These are phyloP conservation scores for Rubia tinctorum DNA, from an alignment of 305 asterid species.

Conservation along the genomic window DNA sequence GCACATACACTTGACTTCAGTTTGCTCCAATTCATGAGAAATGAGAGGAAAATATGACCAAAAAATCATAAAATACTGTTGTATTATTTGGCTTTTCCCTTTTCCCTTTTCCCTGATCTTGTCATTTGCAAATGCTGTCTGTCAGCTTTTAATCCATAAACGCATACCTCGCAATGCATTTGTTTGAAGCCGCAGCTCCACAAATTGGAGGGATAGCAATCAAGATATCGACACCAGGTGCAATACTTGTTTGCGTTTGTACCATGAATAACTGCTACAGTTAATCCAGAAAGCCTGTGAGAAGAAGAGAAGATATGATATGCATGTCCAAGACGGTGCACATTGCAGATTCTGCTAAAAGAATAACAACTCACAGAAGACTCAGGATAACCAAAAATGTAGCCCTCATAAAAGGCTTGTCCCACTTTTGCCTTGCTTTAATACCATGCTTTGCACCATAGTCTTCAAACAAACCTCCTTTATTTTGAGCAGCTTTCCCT, in stretches of 20 bases:
- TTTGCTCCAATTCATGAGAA: neutral
- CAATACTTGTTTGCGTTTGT: slow-evolving; percentile 57
- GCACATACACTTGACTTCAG: neutral
- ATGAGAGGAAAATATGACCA: neutral
- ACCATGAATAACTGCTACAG: slow-evolving; percentile 44
- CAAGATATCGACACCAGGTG: slow-evolving; percentile 63
- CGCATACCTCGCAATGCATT: slow-evolving; percentile 61
- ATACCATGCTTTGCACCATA: slow-evolving; percentile 44
- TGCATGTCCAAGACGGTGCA: slow-evolving; percentile 5
- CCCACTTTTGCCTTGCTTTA: slow-evolving; percentile 44
- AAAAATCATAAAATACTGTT: neutral
- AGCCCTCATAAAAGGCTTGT: slow-evolving; percentile 57
- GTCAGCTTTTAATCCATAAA: neutral
- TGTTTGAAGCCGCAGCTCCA: slow-evolving; percentile 71
- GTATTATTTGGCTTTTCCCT: neutral
- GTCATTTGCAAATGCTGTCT: neutral
- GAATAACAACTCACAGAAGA: slow-evolving; percentile 52
- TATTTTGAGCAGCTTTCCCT: slow-evolving; percentile 39
- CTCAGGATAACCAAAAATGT: slow-evolving; percentile 47
- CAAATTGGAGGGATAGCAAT: slow-evolving; percentile 70
- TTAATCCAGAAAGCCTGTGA: slow-evolving; percentile 54
- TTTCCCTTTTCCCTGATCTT: neutral
- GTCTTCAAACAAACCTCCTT: slow-evolving; percentile 62
- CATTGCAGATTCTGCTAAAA: neutral
- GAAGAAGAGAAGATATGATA: slow-evolving; percentile 7